Conservation (phyloP, 2,329 filamentous ascomycete genomes). For the Sclerotinia spermophila region DNA sequence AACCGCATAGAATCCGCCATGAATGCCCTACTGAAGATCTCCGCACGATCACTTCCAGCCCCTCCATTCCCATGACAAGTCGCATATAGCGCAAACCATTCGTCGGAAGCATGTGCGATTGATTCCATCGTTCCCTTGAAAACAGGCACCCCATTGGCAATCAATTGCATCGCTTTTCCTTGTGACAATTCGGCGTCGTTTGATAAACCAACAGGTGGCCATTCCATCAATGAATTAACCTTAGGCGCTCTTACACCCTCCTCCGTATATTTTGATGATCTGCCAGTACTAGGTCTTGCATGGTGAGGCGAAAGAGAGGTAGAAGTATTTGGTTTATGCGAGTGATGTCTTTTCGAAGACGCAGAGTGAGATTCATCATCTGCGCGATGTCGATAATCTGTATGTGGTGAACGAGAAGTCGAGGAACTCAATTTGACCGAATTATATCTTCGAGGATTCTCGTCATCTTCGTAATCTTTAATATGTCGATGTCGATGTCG, state of each 20-base stretch:
- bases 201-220: slow-evolving; percentile 54
- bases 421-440: slow-evolving; percentile 9
- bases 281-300: slow-evolving; percentile 10
- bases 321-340: background rate
- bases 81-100: slow-evolving; percentile 55
- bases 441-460: slow-evolving; percentile 9
- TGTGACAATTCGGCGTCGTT: slow-evolving; percentile 50
- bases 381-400: slow-evolving; percentile 5
- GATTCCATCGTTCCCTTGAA: slow-evolving; percentile 53
- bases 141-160: slow-evolving; percentile 54
- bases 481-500: background rate
- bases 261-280: slow-evolving; percentile 14
- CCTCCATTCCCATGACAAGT: slow-evolving; percentile 46
- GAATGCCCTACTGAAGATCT: slow-evolving; percentile 23
- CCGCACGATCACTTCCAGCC: slow-evolving; percentile 28
- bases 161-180: slow-evolving; percentile 53
- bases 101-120: slow-evolving; percentile 51
- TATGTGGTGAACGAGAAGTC: slow-evolving; percentile 3
- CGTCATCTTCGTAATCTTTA: slow-evolving; percentile 6
- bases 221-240: slow-evolving; percentile 44
- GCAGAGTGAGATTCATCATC: slow-evolving; percentile 9
- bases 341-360: slow-evolving; percentile 10
- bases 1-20: slow-evolving; percentile 28
- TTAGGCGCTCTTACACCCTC: background rate
- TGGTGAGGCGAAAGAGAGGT: slow-evolving; percentile 10